phyloP scores from a whole-genome alignment of 805 yeast genomes.

The Candida chauliodis region DNA sequence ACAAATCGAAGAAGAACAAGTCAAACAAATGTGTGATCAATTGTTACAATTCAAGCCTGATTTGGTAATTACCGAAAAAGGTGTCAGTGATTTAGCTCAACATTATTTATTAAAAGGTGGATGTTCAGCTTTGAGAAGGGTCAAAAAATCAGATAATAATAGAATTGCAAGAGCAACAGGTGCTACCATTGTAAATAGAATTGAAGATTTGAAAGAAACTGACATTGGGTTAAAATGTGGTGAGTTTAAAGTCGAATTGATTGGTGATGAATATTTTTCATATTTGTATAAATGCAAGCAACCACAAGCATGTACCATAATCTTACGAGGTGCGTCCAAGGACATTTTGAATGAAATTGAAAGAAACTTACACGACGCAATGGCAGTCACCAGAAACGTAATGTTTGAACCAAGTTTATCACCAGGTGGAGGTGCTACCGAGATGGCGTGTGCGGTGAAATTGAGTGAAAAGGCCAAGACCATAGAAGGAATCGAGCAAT shows the following conservation, averaged over 20 bases:
- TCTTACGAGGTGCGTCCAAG: slow-evolving; percentile 94
- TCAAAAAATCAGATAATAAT: slow-evolving; percentile 91
- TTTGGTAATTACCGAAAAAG: slow-evolving; percentile 95
- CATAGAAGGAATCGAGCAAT: slow-evolving; percentile 92
- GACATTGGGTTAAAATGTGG: slow-evolving; percentile 92
- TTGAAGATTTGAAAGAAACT: slow-evolving; percentile 87
- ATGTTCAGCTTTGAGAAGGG: slow-evolving; percentile 89
- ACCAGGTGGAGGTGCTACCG: slow-evolving; percentile 99
- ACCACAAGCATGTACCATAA: slow-evolving; percentile 90
- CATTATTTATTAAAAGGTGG: slow-evolving; percentile 93
- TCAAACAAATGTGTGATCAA: slow-evolving; percentile 79
- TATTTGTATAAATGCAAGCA: slow-evolving; percentile 74
- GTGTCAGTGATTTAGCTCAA: slow-evolving; percentile 96
- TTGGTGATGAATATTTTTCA: slow-evolving; percentile 96
- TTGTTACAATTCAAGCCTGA: slow-evolving; percentile 85
- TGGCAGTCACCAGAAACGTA: slow-evolving; percentile 96
- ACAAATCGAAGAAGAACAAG: slow-evolving; percentile 98
- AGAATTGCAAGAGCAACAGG: slow-evolving; percentile 97
- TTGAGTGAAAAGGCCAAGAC: slow-evolving; percentile 87
- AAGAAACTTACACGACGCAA: slow-evolving; percentile 95
- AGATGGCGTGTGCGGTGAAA: slow-evolving; percentile 93
- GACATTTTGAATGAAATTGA: slow-evolving; percentile 95
- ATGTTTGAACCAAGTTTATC: slow-evolving; percentile 90
- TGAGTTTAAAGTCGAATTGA: slow-evolving; percentile 84
- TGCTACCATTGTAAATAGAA: slow-evolving; percentile 93